Evolutionary conservation across 306 rosid species (phyloP), one percentile per base, ranked within the genome.

Genomic region (Rosa chinensis): DNA sequence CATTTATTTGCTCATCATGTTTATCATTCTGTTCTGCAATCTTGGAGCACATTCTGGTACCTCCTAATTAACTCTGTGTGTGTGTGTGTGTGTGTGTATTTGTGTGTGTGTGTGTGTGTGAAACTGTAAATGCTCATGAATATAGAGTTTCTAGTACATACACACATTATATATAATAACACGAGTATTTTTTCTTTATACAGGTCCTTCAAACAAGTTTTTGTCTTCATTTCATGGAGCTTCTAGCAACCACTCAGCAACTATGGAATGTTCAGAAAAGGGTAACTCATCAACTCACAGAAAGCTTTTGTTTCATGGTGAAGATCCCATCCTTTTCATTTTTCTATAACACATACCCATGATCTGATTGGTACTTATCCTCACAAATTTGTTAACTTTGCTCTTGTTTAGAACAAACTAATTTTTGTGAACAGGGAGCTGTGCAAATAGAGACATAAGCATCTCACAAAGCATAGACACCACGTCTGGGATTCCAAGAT

Each of bases 401-500:
- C 10, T 20, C 61, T 55, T 20, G 25, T 55, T n/a, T 8, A 23
- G 13, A 21, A 9, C 35, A 10, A n/a, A 21, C 14, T 23, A 59
- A 21, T 10, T 59, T 23, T 59, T 23, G 32, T 9, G 66, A 23
- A 59, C 66, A 59, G 94, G 89, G 40, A 77, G 81, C 40, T 92
- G 93, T 83, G 72, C 85, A 49, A 82, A 58, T 21, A 86, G 70
- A 80, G 97, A 90, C 79, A 84, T 92, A 77, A 87, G 93, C 88
- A 88, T 92, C 47, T 86, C 88, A 23, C 94, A 92, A 74, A 82
- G 90, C 76, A 82, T 40, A 82, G 84, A 58, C 37, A 20, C 90
- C 17, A 84, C 82, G 59, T 8, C 90, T 35, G 94, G 97, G 69
- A 92, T 90, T 23, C 93, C 94, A 28, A 77, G 81, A 76, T 92